Base-by-base conservation (phyloP, 805 yeast genomes). In the Millerozyma acaciae region DNA sequence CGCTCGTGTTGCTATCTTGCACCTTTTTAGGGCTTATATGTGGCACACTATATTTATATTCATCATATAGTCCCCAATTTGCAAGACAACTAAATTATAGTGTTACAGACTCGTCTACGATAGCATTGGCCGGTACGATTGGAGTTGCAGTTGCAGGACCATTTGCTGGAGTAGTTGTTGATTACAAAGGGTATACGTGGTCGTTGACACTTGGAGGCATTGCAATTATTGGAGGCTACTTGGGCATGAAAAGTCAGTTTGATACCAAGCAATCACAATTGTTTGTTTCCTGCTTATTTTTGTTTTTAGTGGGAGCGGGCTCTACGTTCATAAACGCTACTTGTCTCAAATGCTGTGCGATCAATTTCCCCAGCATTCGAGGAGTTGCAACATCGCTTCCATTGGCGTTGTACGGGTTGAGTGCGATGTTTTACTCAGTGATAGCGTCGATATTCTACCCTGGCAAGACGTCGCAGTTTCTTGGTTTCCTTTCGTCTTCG, bases 361-460 rank as follows among this genome's bases (percentile, higher is more conserved):
- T 81, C 25, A 67, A 72, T 28, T 81, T 78, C 48, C 90, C 94
- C 0, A 65, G 72, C 26, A 62, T 72, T 23, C 57, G 85, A 34
- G 94, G 93, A 2, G 65, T 82, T 7, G 89, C 93, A 4, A 80
- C 93, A 0, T 75, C 87, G 0, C 64, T 83, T 27, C 88, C 90
- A 2, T 68, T 83, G 53, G 79, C 89, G 1, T 71, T 82, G 28
- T 82, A 79, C 53, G 94, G 94, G 0, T 66, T 81, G 10, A 76
- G 84, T 51, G 93, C 93, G 4, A 68, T 80, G 46, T 68, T 79
- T 32, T 80, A 74, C 50, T 80, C 88, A 1, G 62, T 71, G 1
- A 45, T 77, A 15, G 80, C 80, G 2, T 58, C 75, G 8, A 42
- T 63, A 10, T 62, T 76, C 36, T 76, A 60, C 39, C 74, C 80